These are phyloP conservation scores for Trypanosoma avium DNA, from an alignment of 208 protist genomes.

Conservation along the genomic window DNA sequence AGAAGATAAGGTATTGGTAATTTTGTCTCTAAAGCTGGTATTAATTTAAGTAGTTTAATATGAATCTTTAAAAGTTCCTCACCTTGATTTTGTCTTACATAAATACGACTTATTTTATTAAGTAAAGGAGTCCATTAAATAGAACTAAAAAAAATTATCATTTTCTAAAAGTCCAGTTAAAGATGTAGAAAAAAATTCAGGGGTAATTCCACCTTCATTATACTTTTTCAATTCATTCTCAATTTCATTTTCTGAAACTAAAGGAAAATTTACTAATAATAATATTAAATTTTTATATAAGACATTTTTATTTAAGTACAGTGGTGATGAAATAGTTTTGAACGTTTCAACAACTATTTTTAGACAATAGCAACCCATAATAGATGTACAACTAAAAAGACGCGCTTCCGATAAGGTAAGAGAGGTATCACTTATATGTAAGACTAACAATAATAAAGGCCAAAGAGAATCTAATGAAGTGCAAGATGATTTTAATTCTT, in stretches of 20 bases:
- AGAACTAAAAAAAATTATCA: slow-evolving; percentile 72
- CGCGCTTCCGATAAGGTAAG: slow-evolving; percentile 20
- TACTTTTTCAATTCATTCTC: slow-evolving; percentile 22
- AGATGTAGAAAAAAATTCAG: slow-evolving; percentile 30
- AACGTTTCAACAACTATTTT: slow-evolving; percentile 8
- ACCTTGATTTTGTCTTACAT: slow-evolving; percentile 49
- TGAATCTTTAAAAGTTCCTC: slow-evolving; percentile 41
- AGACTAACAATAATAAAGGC: slow-evolving; percentile 13
- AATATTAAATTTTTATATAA: slow-evolving; percentile 7
- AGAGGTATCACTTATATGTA: slow-evolving; percentile 27
- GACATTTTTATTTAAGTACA: no score
- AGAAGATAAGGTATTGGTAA: slow-evolving; percentile 61
- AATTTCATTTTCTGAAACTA: slow-evolving; percentile 12
- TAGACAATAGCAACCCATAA: slow-evolving; percentile 26
- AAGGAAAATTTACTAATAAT: slow-evolving; percentile 4
- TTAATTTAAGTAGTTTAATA: slow-evolving; percentile 29
- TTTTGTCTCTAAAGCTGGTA: slow-evolving; percentile 55
- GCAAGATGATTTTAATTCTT: background rate
- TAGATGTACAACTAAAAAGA: slow-evolving; percentile 34
- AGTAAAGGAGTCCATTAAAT: slow-evolving; percentile 76
- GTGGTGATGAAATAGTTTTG: background rate
- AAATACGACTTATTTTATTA: slow-evolving; percentile 76
- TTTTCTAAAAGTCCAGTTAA: slow-evolving; percentile 59
- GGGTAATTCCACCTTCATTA: slow-evolving; percentile 13
- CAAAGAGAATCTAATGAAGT: background rate